Base-by-base conservation (phyloP, 106 monocot species). In the Gastrodia elata region DNA sequence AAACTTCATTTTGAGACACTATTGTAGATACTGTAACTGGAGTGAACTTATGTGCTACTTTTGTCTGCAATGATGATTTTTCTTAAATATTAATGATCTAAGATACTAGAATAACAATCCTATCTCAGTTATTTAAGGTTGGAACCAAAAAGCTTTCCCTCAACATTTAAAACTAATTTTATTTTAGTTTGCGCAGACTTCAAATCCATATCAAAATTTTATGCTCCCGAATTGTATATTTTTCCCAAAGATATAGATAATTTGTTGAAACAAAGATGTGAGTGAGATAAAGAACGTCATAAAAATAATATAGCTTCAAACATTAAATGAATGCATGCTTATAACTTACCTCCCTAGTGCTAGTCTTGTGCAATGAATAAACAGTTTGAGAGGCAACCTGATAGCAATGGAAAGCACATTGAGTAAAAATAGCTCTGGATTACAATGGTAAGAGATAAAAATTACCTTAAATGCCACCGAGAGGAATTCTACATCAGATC, bases 281-380 rank as follows among this genome's bases (percentile, higher is more conserved):
- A 49, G 7, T 35, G 8, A 49, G 7, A 72, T 49, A 38, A 48
- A 48, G 16, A 8, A 46, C 14, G 38, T 37, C 1, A 16, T 55
- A 20, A 71, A 42, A 34, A 37, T 37, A 42, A 24, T n/a, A 65
- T 44, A n/a, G 7, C 59, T 27, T 59, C 25, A 33, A 41, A 75
- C 26, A 44, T 16, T 40, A 65, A 35, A 39, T 40, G 2, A 69
- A 40, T 34, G 13, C 56, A 73, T 15, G 41, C 5, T 39, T 77
- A 42, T 15, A 61, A 73, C 86, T 90, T 61, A 91, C 98, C 48
- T 98, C 98, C 84, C 98, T 84, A 20, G 98, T 98, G 40, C 87
- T 76, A 74, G 93, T 98, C 78, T 93, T 98, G 57, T 98, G 98
- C 83, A 98, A 78, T 43, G 98, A 98, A 77, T 98, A 98, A 39